Evolutionary conservation across 2,329 filamentous ascomycete species (phyloP).

Genomic region (Cyanodermella asteris): DNA sequence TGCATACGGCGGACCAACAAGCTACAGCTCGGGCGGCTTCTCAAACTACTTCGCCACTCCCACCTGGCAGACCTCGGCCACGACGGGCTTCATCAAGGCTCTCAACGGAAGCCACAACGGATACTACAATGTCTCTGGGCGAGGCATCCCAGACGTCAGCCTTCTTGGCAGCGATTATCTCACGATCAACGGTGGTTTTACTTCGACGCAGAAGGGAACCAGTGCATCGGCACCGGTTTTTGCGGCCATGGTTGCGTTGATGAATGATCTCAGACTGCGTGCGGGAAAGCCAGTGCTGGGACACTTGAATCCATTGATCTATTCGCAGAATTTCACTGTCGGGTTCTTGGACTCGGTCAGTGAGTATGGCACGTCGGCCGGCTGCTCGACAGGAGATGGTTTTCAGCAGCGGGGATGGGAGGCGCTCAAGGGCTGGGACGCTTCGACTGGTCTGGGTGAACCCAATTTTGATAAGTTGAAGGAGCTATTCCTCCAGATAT

Average conservation of each 20-base stretch:
- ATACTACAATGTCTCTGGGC: constrained; percentile 4
- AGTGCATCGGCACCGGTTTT: constrained; percentile 17
- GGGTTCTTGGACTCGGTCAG: too few species aligned
- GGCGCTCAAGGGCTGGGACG: too few species aligned
- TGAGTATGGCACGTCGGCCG: too few species aligned
- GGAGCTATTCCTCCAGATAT: too few species aligned
- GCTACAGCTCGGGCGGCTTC: constrained; percentile 7
- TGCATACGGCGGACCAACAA: too few species aligned
- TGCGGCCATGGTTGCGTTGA: constrained; percentile 15
- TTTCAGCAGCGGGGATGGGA: too few species aligned
- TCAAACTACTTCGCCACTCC: constrained; percentile 5
- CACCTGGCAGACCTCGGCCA: constrained; percentile 5
- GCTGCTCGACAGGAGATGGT: too few species aligned
- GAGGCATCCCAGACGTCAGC: constrained; percentile 5
- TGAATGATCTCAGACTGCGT: constrained; percentile 17
- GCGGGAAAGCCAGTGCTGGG: constrained; percentile 15
- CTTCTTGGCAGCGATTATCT: constrained; percentile 12
- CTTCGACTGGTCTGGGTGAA: too few species aligned
- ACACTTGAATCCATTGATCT: constrained; percentile 14
- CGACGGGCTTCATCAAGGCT: too few species aligned
- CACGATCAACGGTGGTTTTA: constrained; percentile 14
- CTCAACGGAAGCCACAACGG: too few species aligned
- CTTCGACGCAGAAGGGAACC: constrained; percentile 16
- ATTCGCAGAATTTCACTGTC: too few species aligned
- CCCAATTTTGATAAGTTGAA: too few species aligned